Evolutionary conservation across 2,329 filamentous ascomycete genomes (phyloP), one percentile per base, ranked within the genome.

Genomic region (Epichloe scottii): DNA sequence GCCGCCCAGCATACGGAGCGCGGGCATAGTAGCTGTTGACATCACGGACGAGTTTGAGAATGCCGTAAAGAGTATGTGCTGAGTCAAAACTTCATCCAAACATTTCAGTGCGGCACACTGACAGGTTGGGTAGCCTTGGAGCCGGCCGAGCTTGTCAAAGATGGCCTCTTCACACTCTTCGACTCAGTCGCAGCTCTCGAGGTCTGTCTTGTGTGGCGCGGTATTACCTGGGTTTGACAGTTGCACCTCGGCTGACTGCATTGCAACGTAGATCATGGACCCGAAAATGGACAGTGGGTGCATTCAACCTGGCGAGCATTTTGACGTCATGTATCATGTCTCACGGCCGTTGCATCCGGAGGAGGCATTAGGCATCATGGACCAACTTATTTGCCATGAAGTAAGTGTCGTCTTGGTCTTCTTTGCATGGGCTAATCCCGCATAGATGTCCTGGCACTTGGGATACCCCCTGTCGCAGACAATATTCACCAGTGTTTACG

Each of bases 221-320:
- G 19, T 10, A 4, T 10, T 10, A 14, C 5, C 14, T 8, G 4
- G 42, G 17, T 10, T 33, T 8, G 44, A 46, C 30, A 30, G 30
- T 30, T 11, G 33, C 44, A 19, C 8, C 30, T 39, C 2, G 14
- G 14, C 48, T 49, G 48, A 49, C 19, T 17, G 42, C 15, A 33
- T n/a, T 30, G 17, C 14, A 30, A 8, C 33, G 4, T 43, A 98
- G 93, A 95, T 98, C 60, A 96, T 96, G 88, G 93, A 98, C 63
- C 84, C 87, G 1, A 98, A 97, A 69, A 98, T 98, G 93, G 93
- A 98, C 67, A 96, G 89, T 63, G 93, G 93, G 30, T 89, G 85
- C 57, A 73, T 94, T 6, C 76, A 81, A 19, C 80, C 85, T 7
- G 86, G 84, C 33, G 88, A 95, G 61, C 81, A 82, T n/a, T 78